Conservation (phyloP, 306 rosid species). For the peach (Prunus persica) region DNA sequence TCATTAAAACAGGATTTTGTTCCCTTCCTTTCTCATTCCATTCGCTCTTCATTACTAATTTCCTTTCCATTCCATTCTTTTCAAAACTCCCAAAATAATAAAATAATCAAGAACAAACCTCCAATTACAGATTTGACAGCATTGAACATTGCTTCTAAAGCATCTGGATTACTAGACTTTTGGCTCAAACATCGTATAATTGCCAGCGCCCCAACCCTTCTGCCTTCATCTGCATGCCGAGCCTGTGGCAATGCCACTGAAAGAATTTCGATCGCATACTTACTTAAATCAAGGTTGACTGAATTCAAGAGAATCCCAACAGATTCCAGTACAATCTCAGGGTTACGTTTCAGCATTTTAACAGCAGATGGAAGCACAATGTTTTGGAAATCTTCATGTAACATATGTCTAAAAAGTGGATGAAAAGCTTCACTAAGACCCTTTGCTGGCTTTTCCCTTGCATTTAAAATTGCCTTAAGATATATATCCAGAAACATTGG, state of each 20-base stretch:
- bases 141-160: slow-evolving; percentile 69
- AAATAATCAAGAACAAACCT: slow-evolving; percentile 40
- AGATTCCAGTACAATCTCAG: slow-evolving; percentile 93
- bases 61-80: background rate
- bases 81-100: slow-evolving; percentile 12
- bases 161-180: slow-evolving; percentile 89
- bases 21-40: background rate
- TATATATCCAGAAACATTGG: slow-evolving; percentile 81
- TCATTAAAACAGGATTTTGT: background rate
- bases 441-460: slow-evolving; percentile 77
- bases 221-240: slow-evolving; percentile 82
- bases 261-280: slow-evolving; percentile 83
- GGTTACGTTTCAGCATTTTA: slow-evolving; percentile 97
- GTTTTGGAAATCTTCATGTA: slow-evolving; percentile 77
- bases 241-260: slow-evolving; percentile 76
- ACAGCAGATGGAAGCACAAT: slow-evolving; percentile 72
- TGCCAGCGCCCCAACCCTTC: slow-evolving; percentile 73
- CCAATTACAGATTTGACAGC: slow-evolving; percentile 76
- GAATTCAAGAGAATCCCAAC: slow-evolving; percentile 73
- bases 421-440: slow-evolving; percentile 74
- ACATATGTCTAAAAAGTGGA: slow-evolving; percentile 68
- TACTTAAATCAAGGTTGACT: slow-evolving; percentile 85
- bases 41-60: background rate
- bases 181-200: slow-evolving; percentile 66
- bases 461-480: slow-evolving; percentile 69